Percentiles rank a stretch among this genome's conserved stretches.
Conservation (phyloP, 768 basidiomycete species). For the Imleria badia region DNA sequence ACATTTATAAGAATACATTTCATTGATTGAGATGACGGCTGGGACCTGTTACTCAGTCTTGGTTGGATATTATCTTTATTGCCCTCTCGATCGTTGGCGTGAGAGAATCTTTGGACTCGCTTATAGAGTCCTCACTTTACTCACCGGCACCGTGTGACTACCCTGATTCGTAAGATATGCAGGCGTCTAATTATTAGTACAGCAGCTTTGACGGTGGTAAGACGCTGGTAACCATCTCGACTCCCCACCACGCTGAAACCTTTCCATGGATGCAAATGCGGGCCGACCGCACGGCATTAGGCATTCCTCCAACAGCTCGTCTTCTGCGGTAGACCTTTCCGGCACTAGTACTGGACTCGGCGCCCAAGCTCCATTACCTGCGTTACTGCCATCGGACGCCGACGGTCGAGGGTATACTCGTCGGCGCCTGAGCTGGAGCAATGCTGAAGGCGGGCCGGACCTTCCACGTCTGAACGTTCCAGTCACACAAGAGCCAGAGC, state of each 20-base stretch:
- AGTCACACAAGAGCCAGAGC: slow-evolving; percentile 16
- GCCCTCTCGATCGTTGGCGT: too few species aligned
- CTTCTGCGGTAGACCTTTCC: slow-evolving; percentile 57
- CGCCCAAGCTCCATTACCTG: slow-evolving; percentile 38
- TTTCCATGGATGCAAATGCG: slow-evolving; percentile 14
- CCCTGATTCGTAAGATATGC: too few species aligned
- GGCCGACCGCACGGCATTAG: slow-evolving; percentile 1
- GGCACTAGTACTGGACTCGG: slow-evolving; percentile 44
- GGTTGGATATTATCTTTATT: too few species aligned
- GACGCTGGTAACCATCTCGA: neutral
- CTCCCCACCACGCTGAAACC: neutral
- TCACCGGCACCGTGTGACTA: too few species aligned
- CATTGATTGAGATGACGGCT: too few species aligned
- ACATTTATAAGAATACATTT: too few species aligned
- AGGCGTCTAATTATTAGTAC: too few species aligned
- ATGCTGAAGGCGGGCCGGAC: slow-evolving; percentile 42
- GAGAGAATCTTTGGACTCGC: too few species aligned
- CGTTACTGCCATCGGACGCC: slow-evolving; percentile 32
- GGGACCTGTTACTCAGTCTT: too few species aligned
- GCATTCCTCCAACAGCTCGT: slow-evolving; percentile 37
- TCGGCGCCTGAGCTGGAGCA: slow-evolving; percentile 60
- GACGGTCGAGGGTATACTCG: slow-evolving; percentile 38
- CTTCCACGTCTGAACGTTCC: slow-evolving; percentile 25
- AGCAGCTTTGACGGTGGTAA: neutral
- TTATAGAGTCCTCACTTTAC: too few species aligned